Conservation (phyloP, 1,139 yeast genomes). For the Blastobotrys serpentis region DNA sequence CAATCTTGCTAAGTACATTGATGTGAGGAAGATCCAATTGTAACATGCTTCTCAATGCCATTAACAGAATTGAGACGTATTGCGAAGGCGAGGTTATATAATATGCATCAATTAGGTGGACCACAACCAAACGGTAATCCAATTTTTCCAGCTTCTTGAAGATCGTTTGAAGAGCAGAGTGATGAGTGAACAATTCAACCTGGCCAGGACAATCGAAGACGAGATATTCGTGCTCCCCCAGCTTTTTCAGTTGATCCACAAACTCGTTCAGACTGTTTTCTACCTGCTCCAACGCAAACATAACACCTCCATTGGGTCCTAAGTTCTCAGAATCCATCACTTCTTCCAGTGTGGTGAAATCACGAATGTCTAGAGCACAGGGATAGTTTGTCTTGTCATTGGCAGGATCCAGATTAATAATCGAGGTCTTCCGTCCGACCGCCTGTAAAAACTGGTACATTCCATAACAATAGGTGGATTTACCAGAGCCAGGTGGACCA, state of each 20-base stretch:
- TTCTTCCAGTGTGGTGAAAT: conserved; percentile 82
- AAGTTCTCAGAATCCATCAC: conserved; percentile 77
- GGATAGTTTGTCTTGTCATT: conserved; percentile 82
- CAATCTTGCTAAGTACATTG: conserved; percentile 89
- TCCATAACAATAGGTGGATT: conserved; percentile 92
- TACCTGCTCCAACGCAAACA: conserved; percentile 75
- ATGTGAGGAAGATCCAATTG: conserved; percentile 91
- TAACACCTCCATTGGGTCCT: conserved; percentile 95
- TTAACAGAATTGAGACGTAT: conserved; percentile 76
- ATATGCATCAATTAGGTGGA: conserved; percentile 81
- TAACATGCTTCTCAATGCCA: conserved; percentile 88
- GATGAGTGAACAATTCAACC: conserved; percentile 91
- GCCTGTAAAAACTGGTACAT: conserved; percentile 88
- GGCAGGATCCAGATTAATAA: conserved; percentile 92
- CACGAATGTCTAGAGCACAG: conserved; percentile 84
- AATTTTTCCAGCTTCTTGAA: conserved; percentile 69
- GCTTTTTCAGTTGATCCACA: conserved; percentile 53
- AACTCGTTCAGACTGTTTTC: conserved; percentile 59
- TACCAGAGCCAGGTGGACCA: conserved; percentile 98
- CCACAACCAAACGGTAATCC: conserved; percentile 77
- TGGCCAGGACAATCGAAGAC: conserved; percentile 98
- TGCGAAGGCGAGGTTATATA: conserved; percentile 86
- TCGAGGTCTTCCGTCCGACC: conserved; percentile 81
- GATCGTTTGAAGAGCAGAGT: conserved; percentile 72
- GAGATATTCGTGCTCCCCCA: conserved; percentile 66